Evolutionary conservation across 441 rosid species (phyloP).

Genomic region (Croton setiger): DNA sequence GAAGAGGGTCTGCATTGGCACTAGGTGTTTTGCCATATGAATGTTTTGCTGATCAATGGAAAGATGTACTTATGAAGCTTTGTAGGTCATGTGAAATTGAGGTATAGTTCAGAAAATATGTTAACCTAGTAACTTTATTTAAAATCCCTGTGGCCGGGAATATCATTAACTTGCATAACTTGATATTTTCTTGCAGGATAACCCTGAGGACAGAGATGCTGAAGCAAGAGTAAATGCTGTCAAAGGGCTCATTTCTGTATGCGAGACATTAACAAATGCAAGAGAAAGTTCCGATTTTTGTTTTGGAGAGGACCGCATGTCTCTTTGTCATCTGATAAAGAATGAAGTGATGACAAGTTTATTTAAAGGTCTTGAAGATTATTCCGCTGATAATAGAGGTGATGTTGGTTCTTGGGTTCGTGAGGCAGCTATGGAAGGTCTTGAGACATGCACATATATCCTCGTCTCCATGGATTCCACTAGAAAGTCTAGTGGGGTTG

Average conservation of each 20-base stretch:
- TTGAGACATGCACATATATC: conserved; percentile 76
- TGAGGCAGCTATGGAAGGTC: conserved; percentile 94
- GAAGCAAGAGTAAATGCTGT: conserved; percentile 96
- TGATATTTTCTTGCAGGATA: conserved; percentile 48
- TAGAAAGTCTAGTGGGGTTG: conserved; percentile 22
- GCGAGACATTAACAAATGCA: conserved; percentile 64
- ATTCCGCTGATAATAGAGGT: conserved; percentile 93
- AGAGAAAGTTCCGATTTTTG: conserved; percentile 29
- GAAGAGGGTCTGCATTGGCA: conserved; percentile 93
- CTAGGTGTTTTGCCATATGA: conserved; percentile 80
- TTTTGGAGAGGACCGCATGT: conserved; percentile 35
- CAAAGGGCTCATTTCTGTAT: conserved; percentile 79
- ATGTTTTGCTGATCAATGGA: conserved; percentile 59
- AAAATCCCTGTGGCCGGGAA: conserved; percentile 11
- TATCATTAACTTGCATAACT: conserved; percentile 21
- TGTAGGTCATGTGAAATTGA: conserved; percentile 71
- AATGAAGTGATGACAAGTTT: conserved; percentile 76
- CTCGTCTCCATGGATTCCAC: conserved; percentile 43
- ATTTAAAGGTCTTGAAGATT: conserved; percentile 84
- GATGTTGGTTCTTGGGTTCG: conserved; percentile 99
- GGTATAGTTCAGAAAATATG: conserved; percentile 40
- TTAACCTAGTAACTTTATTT: not conserved
- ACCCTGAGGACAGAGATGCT: conserved; percentile 91
- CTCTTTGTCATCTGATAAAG: conserved; percentile 61
- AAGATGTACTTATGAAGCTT: conserved; percentile 68